Base-by-base conservation (phyloP, 1,139 yeast species). In the Blastobotrys petasosporus region DNA sequence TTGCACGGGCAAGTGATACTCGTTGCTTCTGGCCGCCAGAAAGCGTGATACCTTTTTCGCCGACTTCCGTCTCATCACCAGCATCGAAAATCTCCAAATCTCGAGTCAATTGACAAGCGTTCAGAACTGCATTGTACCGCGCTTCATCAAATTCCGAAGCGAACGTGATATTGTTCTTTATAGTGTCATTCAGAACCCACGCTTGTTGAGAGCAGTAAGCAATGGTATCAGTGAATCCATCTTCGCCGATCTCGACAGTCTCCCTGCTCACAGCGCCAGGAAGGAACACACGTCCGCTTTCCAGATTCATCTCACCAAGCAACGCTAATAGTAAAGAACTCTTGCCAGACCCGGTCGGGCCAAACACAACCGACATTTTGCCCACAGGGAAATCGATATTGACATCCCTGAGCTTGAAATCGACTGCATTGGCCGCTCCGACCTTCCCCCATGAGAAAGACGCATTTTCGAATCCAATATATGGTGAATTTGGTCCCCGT, bases 1-100 rank as follows among this genome's bases (percentile, higher is more conserved):
- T 69, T 1, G 97, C 97, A 64, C 98, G 80, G 1, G 98, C 97
- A 49, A 92, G 73, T 1, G 97, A 88, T 37, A 90, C 92, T 66
- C 97, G 80, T 69, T 92, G 97, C 64, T 92, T 92, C 68, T 92
- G 97, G 46, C 98, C 98, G 57, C 98, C 98, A 34, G 97, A 88
- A 47, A 92, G 73, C 0, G 97, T 83, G 47, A 92, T 87, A 63
- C 98, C 98, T 71, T 90, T 88, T 66, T 92, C 97, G 61, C 95
- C 95, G 60, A 86, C 82, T 67, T 85, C 88, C 34, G 95, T 86
- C 54, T 77, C 73, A 62, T 86, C 95, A 31, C 79, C 79, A 37
- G 63, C 66, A 49, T 78, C 76, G 53, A 83, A 69, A 49, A 83
- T 82, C 61, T 80, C 79, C 50, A 90, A 76, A 66, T 90, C 97